phyloP scores from a whole-genome alignment of 2,329 filamentous ascomycete species.

The Hymenoscyphus fraxineus region DNA sequence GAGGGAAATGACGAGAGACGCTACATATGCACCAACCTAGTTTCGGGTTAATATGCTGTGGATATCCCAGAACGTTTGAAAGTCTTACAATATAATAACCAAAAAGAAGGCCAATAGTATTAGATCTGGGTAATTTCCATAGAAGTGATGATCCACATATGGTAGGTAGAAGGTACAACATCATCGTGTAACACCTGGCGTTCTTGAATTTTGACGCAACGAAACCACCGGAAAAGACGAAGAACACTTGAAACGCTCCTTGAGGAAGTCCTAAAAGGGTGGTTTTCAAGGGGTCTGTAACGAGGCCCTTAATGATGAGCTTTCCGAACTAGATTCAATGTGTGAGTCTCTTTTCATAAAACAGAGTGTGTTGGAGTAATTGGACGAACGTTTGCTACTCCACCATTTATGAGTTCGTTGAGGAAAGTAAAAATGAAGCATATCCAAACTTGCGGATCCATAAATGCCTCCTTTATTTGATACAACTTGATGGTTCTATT shows the following conservation, averaged over 20 bases:
- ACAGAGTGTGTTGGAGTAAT: background rate
- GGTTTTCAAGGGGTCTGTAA: conserved; percentile 42
- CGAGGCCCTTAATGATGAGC: conserved; percentile 50
- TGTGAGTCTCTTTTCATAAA: background rate
- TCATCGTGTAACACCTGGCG: conserved; percentile 41
- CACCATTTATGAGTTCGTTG: conserved; percentile 52
- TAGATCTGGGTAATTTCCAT: conserved; percentile 28
- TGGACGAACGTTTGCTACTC: conserved; percentile 41
- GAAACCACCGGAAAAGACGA: conserved; percentile 49
- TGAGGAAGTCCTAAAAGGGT: conserved; percentile 52
- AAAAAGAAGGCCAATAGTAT: conserved; percentile 33
- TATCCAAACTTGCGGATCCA: conserved; percentile 44
- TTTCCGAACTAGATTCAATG: conserved; percentile 44
- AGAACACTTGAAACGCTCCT: conserved; percentile 51
- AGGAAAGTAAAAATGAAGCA: conserved; percentile 44
- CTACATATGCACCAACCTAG: conserved; percentile 43
- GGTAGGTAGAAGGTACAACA: conserved; percentile 32
- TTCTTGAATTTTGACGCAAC: conserved; percentile 50
- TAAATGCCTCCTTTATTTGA: conserved; percentile 46
- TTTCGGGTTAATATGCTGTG: background rate
- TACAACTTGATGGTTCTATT: conserved; percentile 45
- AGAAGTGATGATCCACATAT: conserved; percentile 33
- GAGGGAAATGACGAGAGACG: conserved; percentile 49
- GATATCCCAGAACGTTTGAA: background rate
- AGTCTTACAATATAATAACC: conserved; percentile 31